Conservation (phyloP, 306 rosid species). For the Malus domestica region ASM211411v1 NC_041799.1:3685501-3686000, state of each 20-base stretch:
- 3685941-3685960: no score
- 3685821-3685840: no score
- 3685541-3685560: not conserved
- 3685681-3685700: no score
- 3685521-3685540: not conserved
- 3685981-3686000: not conserved
- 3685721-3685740: not conserved
- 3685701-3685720: no score
- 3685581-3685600: not conserved
- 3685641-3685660: not conserved
- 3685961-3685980: not conserved
- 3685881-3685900: not conserved
- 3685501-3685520: constrained; percentile 8
- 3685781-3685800: no score
- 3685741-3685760: no score
- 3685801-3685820: not conserved
- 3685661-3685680: not conserved
- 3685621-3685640: not conserved
- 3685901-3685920: no score
- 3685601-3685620: not conserved
- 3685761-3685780: not conserved
- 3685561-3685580: not conserved
- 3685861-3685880: no score
- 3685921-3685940: no score
- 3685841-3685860: not conserved